Evolutionary conservation across 108 stramenopile species (phyloP).

Genomic region (Conticribra guillardii): DNA sequence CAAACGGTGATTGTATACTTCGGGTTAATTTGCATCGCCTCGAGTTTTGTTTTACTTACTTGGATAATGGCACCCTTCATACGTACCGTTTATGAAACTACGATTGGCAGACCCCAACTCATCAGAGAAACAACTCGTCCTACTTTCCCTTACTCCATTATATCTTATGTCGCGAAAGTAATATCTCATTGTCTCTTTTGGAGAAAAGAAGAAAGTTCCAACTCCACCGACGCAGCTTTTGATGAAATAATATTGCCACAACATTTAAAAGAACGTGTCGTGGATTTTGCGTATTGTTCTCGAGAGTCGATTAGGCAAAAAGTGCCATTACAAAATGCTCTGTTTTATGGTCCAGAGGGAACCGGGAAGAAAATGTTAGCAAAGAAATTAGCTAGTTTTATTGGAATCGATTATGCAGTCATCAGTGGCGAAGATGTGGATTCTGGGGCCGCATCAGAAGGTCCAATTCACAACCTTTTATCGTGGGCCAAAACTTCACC

Average conservation of each 20-base stretch:
- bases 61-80: conserved; percentile 50
- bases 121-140: conserved; percentile 78
- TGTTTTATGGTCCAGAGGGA: conserved; percentile 61
- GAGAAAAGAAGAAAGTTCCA: conserved; percentile 7
- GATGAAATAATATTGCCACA: conserved; percentile 62
- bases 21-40: conserved; percentile 40
- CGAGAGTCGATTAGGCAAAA: conserved; percentile 63
- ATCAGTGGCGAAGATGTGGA: conserved; percentile 89
- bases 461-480: conserved; percentile 80
- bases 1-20: conserved; percentile 47
- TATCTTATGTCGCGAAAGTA: conserved; percentile 17
- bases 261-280: conserved; percentile 68
- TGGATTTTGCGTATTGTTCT: conserved; percentile 68
- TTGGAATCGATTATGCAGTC: conserved; percentile 85
- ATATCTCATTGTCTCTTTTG: conserved; percentile 12
- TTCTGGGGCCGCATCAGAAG: conserved; percentile 81
- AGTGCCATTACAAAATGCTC: conserved; percentile 80
- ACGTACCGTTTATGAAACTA: conserved; percentile 59
- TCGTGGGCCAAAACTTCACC: conserved; percentile 70
- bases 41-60: conserved; percentile 48
- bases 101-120: conserved; percentile 72
- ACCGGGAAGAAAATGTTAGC: conserved; percentile 79
- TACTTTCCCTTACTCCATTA: conserved; percentile 27
- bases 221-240: conserved; percentile 49
- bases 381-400: conserved; percentile 58